Evolutionary conservation across 352 stramenopile genomes (phyloP).

Genomic region (Globisporangium alternatum): DNA sequence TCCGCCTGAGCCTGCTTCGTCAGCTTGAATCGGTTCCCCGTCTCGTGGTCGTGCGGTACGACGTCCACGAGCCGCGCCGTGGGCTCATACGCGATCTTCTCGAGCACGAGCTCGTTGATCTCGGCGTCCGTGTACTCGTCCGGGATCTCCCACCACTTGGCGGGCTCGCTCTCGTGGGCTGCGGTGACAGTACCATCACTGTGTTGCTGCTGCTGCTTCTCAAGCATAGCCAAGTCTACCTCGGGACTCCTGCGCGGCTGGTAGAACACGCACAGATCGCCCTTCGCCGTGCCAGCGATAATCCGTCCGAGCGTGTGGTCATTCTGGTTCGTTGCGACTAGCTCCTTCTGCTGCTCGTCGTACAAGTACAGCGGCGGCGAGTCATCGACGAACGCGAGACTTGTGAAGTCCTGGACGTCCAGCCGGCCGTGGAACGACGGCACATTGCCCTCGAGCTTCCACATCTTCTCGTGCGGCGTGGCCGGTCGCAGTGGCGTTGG

Average conservation of each 20-base stretch:
- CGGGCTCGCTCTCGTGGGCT: constrained; percentile 30
- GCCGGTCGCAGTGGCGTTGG: constrained; percentile 42
- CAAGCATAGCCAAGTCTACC: constrained; percentile 23
- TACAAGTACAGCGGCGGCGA: constrained; percentile 57
- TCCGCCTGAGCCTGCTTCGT: constrained; percentile 50
- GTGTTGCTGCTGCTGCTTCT: constrained; percentile 14
- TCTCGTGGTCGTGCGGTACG: constrained; percentile 59
- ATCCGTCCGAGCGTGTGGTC: constrained; percentile 64
- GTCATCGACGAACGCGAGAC: constrained; percentile 65
- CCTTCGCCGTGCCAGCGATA: constrained; percentile 58
- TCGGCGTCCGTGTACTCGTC: constrained; percentile 60
- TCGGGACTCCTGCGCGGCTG: constrained; percentile 44
- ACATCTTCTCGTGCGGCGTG: constrained; percentile 61
- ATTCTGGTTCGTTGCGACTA: constrained; percentile 36
- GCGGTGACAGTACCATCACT: neutral
- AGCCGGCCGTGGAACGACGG: constrained; percentile 65
- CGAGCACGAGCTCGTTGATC: constrained; percentile 57
- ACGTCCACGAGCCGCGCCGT: constrained; percentile 57
- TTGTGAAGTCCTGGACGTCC: constrained; percentile 72
- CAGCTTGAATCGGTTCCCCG: constrained; percentile 64
- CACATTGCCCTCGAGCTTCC: constrained; percentile 73
- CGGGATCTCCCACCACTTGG: constrained; percentile 76
- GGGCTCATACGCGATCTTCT: constrained; percentile 59
- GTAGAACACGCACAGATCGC: constrained; percentile 67
- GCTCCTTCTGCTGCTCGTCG: constrained; percentile 42